Percentiles rank a stretch among this genome's conserved stretches.
Evolutionary conservation across 768 basidiomycete genomes (phyloP).

Genomic region (Harrya chromipes): DNA sequence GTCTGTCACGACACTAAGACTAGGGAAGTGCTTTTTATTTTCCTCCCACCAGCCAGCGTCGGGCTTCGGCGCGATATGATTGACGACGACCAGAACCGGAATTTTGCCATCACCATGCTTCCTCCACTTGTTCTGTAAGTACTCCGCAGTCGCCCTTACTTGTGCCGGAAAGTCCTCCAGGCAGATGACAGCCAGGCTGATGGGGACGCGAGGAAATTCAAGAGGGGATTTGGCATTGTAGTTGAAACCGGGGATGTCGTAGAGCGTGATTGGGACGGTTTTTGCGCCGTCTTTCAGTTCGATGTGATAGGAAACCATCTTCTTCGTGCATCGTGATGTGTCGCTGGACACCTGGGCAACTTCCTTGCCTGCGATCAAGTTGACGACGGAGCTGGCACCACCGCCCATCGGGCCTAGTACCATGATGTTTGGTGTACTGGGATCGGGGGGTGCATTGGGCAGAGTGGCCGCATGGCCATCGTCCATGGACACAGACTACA

Average conservation of each 20-base stretch:
- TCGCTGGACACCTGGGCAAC: slow-evolving; percentile 20
- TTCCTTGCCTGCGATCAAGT: slow-evolving; percentile 24
- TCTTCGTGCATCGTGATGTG: slow-evolving; percentile 17
- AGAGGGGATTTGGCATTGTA: slow-evolving; percentile 18
- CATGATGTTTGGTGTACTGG: slow-evolving; percentile 19
- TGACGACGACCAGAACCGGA: slow-evolving; percentile 21
- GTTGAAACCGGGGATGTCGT: slow-evolving; percentile 24
- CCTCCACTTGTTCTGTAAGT: slow-evolving; percentile 15
- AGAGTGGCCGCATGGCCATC: neutral
- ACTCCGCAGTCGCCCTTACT: slow-evolving; percentile 19
- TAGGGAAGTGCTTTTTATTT: slow-evolving; percentile 20
- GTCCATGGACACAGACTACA: slow-evolving; percentile 6
- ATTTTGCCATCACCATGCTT: slow-evolving; percentile 15
- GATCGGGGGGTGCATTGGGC: neutral
- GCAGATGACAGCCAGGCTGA: slow-evolving; percentile 23
- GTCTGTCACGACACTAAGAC: slow-evolving; percentile 10
- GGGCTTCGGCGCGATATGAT: slow-evolving; percentile 18
- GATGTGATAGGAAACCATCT: slow-evolving; percentile 13
- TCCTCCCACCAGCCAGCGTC: slow-evolving; percentile 22
- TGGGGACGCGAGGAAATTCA: slow-evolving; percentile 18
- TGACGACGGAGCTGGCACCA: slow-evolving; percentile 30
- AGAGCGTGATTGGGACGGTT: slow-evolving; percentile 16
- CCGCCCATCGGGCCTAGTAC: slow-evolving; percentile 26
- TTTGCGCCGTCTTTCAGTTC: slow-evolving; percentile 10
- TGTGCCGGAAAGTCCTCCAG: slow-evolving; percentile 20